Evolutionary conservation across 73 alveolate species (phyloP).

Genomic region (Paramecium tetraurelia): DNA sequence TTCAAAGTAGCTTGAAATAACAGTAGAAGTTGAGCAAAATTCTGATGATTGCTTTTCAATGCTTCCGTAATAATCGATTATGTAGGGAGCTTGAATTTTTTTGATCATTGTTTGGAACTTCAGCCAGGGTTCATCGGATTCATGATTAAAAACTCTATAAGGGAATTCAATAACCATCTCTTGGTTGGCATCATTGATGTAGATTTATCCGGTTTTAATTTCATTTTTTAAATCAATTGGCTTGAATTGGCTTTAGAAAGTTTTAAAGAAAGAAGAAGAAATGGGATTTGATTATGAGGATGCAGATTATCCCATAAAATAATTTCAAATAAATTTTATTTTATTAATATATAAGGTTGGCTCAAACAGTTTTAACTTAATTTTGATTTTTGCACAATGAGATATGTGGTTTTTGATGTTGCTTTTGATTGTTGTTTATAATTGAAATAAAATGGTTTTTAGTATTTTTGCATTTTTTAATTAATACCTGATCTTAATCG

Average conservation of each 20-base stretch:
- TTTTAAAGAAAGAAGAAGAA: neutral
- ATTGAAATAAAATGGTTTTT: neutral
- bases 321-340: neutral
- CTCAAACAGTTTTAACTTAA: neutral
- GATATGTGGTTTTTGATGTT: neutral
- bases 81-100: neutral
- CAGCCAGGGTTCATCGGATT: neutral
- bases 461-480: neutral
- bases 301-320: neutral
- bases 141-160: neutral
- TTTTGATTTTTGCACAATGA: neutral
- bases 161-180: neutral
- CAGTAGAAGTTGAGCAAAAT: neutral
- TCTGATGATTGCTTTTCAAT: neutral
- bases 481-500: neutral
- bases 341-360: neutral
- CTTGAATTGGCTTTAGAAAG: neutral
- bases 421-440: neutral
- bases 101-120: neutral
- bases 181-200: neutral
- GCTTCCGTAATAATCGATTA: neutral
- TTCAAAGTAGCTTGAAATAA: neutral
- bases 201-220: neutral
- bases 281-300: neutral
- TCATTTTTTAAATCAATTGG: neutral